Evolutionary conservation across 129 eudicot species (phyloP).

Genomic region (Deinandra increscens): DNA sequence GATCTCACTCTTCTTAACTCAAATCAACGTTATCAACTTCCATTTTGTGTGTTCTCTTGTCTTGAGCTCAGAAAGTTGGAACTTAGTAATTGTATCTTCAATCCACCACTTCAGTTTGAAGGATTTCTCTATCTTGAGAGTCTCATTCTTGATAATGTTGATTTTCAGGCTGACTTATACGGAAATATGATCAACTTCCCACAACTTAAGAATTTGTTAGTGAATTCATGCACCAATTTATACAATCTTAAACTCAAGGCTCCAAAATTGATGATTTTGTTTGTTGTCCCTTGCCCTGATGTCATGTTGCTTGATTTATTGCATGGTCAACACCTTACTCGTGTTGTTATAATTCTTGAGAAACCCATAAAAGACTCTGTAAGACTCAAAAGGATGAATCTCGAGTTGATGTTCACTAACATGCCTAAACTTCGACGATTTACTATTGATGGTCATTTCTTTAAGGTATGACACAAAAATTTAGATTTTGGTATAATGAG

Average conservation of each 20-base stretch:
- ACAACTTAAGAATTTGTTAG: neutral
- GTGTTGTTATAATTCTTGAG: neutral
- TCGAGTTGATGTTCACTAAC: neutral
- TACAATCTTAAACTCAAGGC: no score
- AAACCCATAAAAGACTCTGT: neutral
- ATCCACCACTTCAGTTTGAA: no score
- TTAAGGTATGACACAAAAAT: conserved; percentile 15
- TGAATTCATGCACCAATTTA: neutral
- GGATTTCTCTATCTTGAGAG: conserved; percentile 12
- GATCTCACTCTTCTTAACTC: no score
- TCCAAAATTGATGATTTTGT: neutral
- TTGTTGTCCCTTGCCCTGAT: neutral
- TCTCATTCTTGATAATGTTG: neutral
- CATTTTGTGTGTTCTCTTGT: no score
- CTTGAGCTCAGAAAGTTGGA: no score
- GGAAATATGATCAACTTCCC: conserved; percentile 14
- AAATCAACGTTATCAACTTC: no score
- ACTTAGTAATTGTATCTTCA: no score
- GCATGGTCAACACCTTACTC: neutral
- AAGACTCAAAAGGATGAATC: neutral
- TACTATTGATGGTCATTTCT: neutral
- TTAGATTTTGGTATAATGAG: neutral
- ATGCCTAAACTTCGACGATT: neutral
- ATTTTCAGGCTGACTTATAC: neutral
- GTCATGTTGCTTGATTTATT: neutral